phyloP scores from a whole-genome alignment of 2,329 filamentous ascomycete genomes.

The Stemphylium beticola region DNA sequence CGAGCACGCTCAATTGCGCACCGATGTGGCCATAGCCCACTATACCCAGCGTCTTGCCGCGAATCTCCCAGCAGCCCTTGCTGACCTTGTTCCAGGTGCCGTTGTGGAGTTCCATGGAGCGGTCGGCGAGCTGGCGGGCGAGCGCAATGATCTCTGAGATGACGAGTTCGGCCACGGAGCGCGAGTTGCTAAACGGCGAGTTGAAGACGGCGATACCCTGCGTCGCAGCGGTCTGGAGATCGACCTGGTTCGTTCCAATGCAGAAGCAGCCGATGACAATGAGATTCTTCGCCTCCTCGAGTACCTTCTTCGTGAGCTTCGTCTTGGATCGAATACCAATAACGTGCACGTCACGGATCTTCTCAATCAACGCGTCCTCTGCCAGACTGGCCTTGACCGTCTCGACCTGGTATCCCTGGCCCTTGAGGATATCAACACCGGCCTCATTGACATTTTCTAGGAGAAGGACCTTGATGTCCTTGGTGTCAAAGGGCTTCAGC shows the following conservation, averaged over 20 bases:
- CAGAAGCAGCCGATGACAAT: slow-evolving; percentile 98
- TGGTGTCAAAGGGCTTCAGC: slow-evolving; percentile 92
- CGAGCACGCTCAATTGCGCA: slow-evolving; percentile 91
- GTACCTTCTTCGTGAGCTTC: slow-evolving; percentile 83
- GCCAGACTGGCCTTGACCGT: slow-evolving; percentile 85
- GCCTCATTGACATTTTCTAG: slow-evolving; percentile 96
- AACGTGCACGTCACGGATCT: slow-evolving; percentile 97
- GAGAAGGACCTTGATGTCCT: slow-evolving; percentile 94
- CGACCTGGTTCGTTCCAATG: slow-evolving; percentile 96
- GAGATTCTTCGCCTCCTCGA: slow-evolving; percentile 89
- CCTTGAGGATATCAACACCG: slow-evolving; percentile 79
- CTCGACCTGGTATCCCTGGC: slow-evolving; percentile 96
- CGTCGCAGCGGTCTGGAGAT: slow-evolving; percentile 80
- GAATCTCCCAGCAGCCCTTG: slow-evolving; percentile 95
- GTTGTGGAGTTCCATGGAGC: slow-evolving; percentile 90
- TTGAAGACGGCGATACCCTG: slow-evolving; percentile 98
- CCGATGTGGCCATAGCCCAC: slow-evolving; percentile 98
- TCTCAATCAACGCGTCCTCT: slow-evolving; percentile 93
- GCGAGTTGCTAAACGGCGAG: slow-evolving; percentile 97
- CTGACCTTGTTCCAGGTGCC: slow-evolving; percentile 99
- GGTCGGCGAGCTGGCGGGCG: slow-evolving; percentile 89
- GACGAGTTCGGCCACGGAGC: slow-evolving; percentile 94
- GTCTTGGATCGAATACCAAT: slow-evolving; percentile 99
- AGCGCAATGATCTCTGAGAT: slow-evolving; percentile 92
- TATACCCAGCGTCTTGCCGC: slow-evolving; percentile 96